Evolutionary conservation across 257 asterid genomes (phyloP).

Genomic region (Solanum bulbocastanum): DNA sequence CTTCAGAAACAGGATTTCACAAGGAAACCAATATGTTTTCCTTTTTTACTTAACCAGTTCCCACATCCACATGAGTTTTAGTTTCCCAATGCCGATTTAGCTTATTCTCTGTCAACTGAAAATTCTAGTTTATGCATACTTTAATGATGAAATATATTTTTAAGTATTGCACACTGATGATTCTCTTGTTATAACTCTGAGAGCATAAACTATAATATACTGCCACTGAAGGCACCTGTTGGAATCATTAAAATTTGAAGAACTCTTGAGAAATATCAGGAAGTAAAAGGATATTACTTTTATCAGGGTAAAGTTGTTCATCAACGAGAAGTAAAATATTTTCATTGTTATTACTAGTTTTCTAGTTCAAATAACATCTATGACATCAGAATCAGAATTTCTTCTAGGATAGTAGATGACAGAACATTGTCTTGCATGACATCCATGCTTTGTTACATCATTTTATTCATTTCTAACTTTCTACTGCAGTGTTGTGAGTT

Average conservation of each 20-base stretch:
- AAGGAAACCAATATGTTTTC: too few relatives aligned
- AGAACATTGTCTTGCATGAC: slow-evolving; percentile 19
- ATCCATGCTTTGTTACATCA: slow-evolving; percentile 11
- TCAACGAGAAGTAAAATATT: background rate
- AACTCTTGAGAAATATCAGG: background rate
- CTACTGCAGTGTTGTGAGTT: background rate
- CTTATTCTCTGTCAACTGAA: background rate
- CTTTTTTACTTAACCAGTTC: background rate
- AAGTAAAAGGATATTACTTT: background rate
- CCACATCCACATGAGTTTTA: background rate
- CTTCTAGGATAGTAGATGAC: slow-evolving; percentile 2
- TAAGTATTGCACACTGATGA: background rate
- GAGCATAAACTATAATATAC: background rate
- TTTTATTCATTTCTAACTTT: background rate
- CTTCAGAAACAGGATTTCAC: background rate
- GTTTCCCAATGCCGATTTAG: background rate
- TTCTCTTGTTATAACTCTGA: background rate
- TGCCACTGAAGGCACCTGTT: background rate
- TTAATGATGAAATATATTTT: background rate
- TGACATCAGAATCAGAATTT: background rate
- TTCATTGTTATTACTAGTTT: background rate
- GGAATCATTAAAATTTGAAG: background rate
- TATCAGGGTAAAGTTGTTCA: background rate
- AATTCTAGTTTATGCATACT: background rate
- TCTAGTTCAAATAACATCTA: background rate